Evolutionary conservation across 2,329 filamentous ascomycete genomes (phyloP).

Genomic region (Pseudocercospora musae): DNA sequence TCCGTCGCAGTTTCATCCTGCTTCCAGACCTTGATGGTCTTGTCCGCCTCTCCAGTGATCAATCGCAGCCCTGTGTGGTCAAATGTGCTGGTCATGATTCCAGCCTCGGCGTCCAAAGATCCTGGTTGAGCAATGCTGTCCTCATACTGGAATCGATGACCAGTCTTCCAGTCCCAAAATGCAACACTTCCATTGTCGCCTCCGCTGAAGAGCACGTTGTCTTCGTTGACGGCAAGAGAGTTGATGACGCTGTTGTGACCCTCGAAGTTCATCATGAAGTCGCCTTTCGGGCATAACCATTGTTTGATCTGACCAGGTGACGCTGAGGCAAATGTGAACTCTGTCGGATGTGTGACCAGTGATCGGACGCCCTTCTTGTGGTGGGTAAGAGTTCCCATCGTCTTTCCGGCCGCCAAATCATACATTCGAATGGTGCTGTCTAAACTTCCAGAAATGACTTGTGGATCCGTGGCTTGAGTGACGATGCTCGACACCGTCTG

Average conservation of each 20-base stretch:
- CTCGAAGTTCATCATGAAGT: conserved; percentile 99
- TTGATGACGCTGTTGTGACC: conserved; percentile 97
- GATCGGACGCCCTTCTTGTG: conserved; percentile 96
- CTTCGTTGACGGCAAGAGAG: conserved; percentile 85
- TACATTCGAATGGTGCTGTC: conserved; percentile 89
- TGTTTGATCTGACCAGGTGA: conserved; percentile 96
- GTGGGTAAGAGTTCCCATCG: conserved; percentile 92
- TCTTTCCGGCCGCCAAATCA: conserved; percentile 94
- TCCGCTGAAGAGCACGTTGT: conserved; percentile 92
- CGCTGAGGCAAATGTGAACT: conserved; percentile 94
- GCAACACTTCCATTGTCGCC: conserved; percentile 94
- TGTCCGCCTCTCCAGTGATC: conserved; percentile 93
- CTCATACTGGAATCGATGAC: conserved; percentile 82
- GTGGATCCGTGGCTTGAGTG: conserved; percentile 93
- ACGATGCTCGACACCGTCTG: conserved; percentile 84
- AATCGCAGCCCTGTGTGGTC: conserved; percentile 83
- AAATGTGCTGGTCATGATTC: conserved; percentile 91
- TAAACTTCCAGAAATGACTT: conserved; percentile 89
- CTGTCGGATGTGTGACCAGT: conserved; percentile 78
- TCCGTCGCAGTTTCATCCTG: conserved; percentile 86
- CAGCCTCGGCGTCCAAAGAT: conserved; percentile 87
- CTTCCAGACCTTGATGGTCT: conserved; percentile 96
- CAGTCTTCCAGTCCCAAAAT: conserved; percentile 99
- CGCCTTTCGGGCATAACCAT: conserved; percentile 97
- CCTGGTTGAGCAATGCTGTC: conserved; percentile 94